Evolutionary conservation across 345 rosid genomes (phyloP), one percentile per base, ranked within the genome.

Genomic region (Clausena lansium): DNA sequence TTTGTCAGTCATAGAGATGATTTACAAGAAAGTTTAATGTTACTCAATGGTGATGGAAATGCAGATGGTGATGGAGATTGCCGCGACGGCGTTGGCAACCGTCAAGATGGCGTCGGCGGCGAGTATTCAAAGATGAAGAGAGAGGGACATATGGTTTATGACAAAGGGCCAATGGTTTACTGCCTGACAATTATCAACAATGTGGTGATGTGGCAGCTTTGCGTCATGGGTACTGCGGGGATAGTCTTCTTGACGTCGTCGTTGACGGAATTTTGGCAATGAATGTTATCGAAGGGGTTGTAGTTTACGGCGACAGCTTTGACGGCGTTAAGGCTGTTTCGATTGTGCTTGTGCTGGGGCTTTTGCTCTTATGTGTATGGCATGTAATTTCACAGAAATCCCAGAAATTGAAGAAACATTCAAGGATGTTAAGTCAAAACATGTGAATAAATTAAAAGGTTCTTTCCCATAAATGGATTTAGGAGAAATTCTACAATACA

Each of bases 191-290:
- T 89, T 69, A 36, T 77, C 9, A 81, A 82, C 15, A 92, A 88
- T 70, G 90, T 91, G 50, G 89, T 87, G 75, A 89, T 91, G 35
- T 96, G 99, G 99, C 99, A 96, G 88, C 73, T 96, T 4, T 86
- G 91, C 81, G 94, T 96, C 75, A 92, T 92, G 78, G 97, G 97
- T 45, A 94, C 99, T 11, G 94, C 99, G 5, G 98, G 97, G 61
- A 85, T 92, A 88, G 95, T 96, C 50, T 96, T 90, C 68, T 55
- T 96, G 80, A 96, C 99, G 58, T 86, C 94, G 25, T 92, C 97
- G 10, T 33, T 96, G 10, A 96, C 94, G 6, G 90, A 97, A 79
- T 96, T 61, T 50, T 96, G 64, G 89, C 85, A 33, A 82, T 92
- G 84, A 96, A 94, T 85, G 98, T 96, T 70, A 14, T 94, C 52